Percentiles rank a stretch among this genome's conserved stretches.
Conservation (phyloP, 2,329 filamentous ascomycete genomes). For the Colletotrichum navitas region DNA sequence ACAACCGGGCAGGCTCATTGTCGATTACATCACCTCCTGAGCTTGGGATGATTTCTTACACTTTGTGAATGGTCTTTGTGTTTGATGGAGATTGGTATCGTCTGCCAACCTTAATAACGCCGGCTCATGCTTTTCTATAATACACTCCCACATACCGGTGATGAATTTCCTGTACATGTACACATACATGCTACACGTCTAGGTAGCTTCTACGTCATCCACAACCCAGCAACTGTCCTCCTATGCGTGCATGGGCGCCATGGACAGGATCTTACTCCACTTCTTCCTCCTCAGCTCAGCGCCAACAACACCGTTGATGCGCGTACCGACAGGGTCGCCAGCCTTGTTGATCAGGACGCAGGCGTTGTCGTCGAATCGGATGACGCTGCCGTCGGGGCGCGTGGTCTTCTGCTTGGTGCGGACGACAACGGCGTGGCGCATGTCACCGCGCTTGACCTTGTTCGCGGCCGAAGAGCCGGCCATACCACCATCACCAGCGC, state of each 20-base stretch:
- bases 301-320: conserved; percentile 92
- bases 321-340: conserved; percentile 92
- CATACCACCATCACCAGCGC: conserved; percentile 77
- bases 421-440: conserved; percentile 95
- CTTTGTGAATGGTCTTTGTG: conserved; percentile 13
- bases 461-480: conserved; percentile 81
- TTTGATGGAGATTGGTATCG: conserved; percentile 41
- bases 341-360: conserved; percentile 98
- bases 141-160: conserved; percentile 23
- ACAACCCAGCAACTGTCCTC: not conserved
- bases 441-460: conserved; percentile 97
- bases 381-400: conserved; percentile 87
- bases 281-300: conserved; percentile 90
- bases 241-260: conserved; percentile 81
- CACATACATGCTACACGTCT: conserved; percentile 30
- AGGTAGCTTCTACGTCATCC: not conserved
- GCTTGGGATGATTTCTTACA: no score
- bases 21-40: not conserved
- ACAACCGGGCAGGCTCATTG: not conserved
- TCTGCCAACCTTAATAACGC: conserved; percentile 37
- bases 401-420: conserved; percentile 90
- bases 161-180: conserved; percentile 29
- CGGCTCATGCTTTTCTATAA: conserved; percentile 41
- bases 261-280: conserved; percentile 98
- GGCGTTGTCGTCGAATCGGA: conserved; percentile 97